Evolutionary conservation across 306 rosid genomes (phyloP), one percentile per base, ranked within the genome.

Genomic region (Psophocarpus tetragonolobus): DNA sequence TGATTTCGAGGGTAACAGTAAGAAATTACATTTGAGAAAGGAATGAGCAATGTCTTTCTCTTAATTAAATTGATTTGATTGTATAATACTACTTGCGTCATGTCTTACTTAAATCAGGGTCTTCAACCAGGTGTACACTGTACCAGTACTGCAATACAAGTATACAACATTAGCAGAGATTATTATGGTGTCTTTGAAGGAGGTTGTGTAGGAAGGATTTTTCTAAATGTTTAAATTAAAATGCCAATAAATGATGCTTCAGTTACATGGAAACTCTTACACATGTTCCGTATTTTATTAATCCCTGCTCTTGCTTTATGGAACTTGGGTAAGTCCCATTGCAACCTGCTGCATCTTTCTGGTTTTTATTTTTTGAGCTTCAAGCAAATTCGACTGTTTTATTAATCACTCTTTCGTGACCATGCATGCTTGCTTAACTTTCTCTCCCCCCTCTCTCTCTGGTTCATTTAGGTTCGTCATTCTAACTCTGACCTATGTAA

Each of bases 221-320:
- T 47, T n/a, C 20, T 44, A 20, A 44, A 27, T 57, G 18, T 62
- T 32, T 64, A 38, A 26, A 35, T 50, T 36, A 39, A 54, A 17
- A 51, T 73, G 56, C 21, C 78, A 54, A 47, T 32, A 21, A 39
- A 42, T 30, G 74, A 56, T 27, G 42, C 81, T 63, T 45, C 75
- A 10, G 32, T 45, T n/a, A n/a, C 66, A 53, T 77, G 79, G n/a
- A n/a, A n/a, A n/a, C n/a, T n/a, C n/a, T n/a, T n/a, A n/a, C n/a
- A n/a, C 29, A 36, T 18, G 13, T 26, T 17, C 83, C 68, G 54
- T 65, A 38, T 15, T 3, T 27, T 58, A n/a, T 27, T 35, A 12
- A 27, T 18, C 8, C 17, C 42, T 0, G 14, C 58, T 23, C 29
- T 10, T 18, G 47, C 21, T 14, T 29, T 27, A 23, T 26, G 53